These are phyloP conservation scores for Annulohypoxylon truncatum DNA, from an alignment of 2,329 filamentous ascomycete genomes.

Conservation along the genomic window DNA sequence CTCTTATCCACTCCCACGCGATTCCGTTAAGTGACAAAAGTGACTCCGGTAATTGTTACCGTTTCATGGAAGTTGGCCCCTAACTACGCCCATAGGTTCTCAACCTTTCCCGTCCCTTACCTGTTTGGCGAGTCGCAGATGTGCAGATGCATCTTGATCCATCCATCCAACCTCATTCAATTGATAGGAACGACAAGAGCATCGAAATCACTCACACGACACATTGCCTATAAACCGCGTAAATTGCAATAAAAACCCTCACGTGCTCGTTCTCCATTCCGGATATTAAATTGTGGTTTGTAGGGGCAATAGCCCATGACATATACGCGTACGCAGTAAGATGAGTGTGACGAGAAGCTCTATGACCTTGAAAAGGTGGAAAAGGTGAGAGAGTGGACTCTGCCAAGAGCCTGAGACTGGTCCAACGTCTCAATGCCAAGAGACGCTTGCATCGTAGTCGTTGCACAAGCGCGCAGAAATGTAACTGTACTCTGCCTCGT, in stretches of 20 bases:
- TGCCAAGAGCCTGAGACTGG: constrained; percentile 18
- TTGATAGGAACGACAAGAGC: neutral
- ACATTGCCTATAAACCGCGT: constrained; percentile 6
- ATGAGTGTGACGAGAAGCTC: constrained; percentile 24
- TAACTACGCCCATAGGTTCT: neutral
- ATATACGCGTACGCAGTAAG: constrained; percentile 3
- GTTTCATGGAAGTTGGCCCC: constrained; percentile 18
- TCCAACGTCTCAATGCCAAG: constrained; percentile 29
- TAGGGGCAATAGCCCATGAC: constrained; percentile 1
- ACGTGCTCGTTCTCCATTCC: constrained; percentile 27
- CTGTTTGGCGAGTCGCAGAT: constrained; percentile 22
- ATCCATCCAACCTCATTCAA: constrained; percentile 17
- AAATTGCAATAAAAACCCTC: constrained; percentile 13
- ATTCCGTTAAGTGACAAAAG: constrained; percentile 8
- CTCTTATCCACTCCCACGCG: constrained; percentile 25
- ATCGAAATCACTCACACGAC: neutral
- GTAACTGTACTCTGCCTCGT: constrained; percentile 7
- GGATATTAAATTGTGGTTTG: constrained; percentile 19
- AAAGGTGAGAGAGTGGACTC: constrained; percentile 8
- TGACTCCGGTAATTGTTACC: neutral
- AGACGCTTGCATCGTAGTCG: constrained; percentile 29
- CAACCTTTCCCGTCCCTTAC: neutral
- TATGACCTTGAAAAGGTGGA: constrained; percentile 17
- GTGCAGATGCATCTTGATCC: constrained; percentile 22
- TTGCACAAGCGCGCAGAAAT: constrained; percentile 30